Conservation (phyloP, 2,329 filamentous ascomycete genomes). For the Fusarium pseudograminearum region DNA sequence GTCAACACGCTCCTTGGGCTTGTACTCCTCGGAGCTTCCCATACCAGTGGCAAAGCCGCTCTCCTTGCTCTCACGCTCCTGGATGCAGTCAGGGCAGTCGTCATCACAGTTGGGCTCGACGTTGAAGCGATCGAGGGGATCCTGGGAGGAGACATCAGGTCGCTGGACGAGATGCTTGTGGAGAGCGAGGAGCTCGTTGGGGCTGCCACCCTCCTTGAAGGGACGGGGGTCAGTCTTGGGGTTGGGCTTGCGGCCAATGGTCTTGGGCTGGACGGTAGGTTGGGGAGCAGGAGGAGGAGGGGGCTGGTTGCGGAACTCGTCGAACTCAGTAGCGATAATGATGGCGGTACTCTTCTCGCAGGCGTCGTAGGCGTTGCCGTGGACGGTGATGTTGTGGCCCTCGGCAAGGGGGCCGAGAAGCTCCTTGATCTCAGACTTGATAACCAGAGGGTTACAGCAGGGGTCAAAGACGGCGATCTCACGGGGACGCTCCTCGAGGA, state of each 20-base stretch:
- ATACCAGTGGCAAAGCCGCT: slow-evolving; percentile 58
- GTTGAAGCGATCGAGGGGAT: slow-evolving; percentile 62
- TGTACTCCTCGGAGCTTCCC: slow-evolving; percentile 59
- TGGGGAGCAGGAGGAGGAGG: slow-evolving; percentile 49
- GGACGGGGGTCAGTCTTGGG: slow-evolving; percentile 61
- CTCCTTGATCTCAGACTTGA: slow-evolving; percentile 63
- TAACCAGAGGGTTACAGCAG: slow-evolving; percentile 64
- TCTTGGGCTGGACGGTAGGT: slow-evolving; percentile 47
- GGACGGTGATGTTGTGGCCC: slow-evolving; percentile 60
- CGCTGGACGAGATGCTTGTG: slow-evolving; percentile 60
- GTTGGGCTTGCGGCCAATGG: slow-evolving; percentile 54
- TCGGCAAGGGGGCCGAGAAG: slow-evolving; percentile 57
- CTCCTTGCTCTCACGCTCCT: slow-evolving; percentile 55
- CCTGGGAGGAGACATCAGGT: slow-evolving; percentile 48
- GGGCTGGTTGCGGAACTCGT: slow-evolving; percentile 64
- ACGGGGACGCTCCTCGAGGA: slow-evolving; percentile 72
- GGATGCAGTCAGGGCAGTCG: slow-evolving; percentile 64
- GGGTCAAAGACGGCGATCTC: slow-evolving; percentile 79
- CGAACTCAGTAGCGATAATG: slow-evolving; percentile 67
- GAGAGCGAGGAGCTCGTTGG: slow-evolving; percentile 61
- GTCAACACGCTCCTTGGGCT: slow-evolving; percentile 62
- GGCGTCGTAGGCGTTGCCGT: slow-evolving; percentile 62
- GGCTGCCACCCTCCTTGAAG: slow-evolving; percentile 53
- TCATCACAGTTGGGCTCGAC: slow-evolving; percentile 59
- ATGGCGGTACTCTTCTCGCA: slow-evolving; percentile 63